Evolutionary conservation across 345 rosid genomes (phyloP).

Genomic region (Populus pruinosa): DNA sequence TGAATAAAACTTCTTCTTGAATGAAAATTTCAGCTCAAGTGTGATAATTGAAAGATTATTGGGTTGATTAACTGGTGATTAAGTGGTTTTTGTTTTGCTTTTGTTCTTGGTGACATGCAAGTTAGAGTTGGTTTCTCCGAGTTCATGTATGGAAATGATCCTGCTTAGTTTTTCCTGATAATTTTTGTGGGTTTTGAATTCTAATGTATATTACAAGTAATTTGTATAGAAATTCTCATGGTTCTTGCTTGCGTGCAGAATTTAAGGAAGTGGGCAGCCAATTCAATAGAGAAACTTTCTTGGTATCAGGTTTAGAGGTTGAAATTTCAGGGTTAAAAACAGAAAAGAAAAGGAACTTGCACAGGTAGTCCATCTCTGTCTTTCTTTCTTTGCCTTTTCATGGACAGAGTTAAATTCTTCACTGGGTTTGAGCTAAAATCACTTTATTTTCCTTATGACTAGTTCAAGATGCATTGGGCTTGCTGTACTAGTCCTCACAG

Average conservation of each 20-base stretch:
- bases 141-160: not conserved
- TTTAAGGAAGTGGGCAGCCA: constrained; percentile 2
- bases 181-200: not conserved
- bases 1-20: not conserved
- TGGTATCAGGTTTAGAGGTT: not conserved
- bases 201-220: not conserved
- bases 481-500: not conserved
- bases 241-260: constrained; percentile 21
- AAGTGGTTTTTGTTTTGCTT: not conserved
- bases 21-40: not conserved
- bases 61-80: not conserved
- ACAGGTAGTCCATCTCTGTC: constrained; percentile 10
- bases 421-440: not conserved
- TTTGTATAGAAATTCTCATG: not conserved
- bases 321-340: not conserved
- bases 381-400: not conserved
- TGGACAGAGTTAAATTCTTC: not conserved
- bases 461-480: constrained; percentile 8
- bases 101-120: not conserved
- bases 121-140: not conserved
- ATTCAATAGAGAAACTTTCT: constrained; percentile 2
- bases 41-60: not conserved
- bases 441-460: constrained; percentile 13
- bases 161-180: not conserved
- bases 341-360: not conserved